phyloP scores from a whole-genome alignment of 768 basidiomycete species.

The Cystobasidium ongulense region DNA sequence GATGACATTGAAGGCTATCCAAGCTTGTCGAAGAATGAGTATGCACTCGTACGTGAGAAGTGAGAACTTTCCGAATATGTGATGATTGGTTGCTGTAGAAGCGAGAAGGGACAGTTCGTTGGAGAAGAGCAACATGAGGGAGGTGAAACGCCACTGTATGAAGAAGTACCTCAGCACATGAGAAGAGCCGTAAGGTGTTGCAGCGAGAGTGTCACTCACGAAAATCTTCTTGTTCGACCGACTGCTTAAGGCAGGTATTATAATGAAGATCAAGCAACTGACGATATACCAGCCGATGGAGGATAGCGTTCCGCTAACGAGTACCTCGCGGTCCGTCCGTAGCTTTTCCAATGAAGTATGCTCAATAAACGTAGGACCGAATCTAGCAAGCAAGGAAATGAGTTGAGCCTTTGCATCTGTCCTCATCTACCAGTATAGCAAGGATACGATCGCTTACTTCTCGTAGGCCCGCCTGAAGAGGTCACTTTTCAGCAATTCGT shows the following conservation, averaged over 20 bases:
- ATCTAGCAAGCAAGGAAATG: background rate
- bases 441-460: background rate
- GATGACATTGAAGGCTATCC: conserved; percentile 19
- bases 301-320: background rate
- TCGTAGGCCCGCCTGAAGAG: conserved; percentile 14
- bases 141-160: conserved; percentile 12
- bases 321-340: background rate
- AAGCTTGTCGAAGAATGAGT: conserved; percentile 12
- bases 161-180: background rate
- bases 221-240: conserved; percentile 5
- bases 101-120: conserved; percentile 8
- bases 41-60: conserved; percentile 5
- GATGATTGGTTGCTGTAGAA: background rate
- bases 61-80: background rate
- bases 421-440: background rate
- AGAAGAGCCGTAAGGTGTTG: background rate
- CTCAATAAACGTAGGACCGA: background rate
- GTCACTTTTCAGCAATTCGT: conserved; percentile 26
- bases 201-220: background rate
- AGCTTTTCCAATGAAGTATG: background rate
- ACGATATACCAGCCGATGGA: conserved; percentile 25
- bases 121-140: background rate
- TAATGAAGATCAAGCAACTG: conserved; percentile 6
- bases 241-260: background rate
- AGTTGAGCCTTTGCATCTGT: background rate